Base-by-base conservation (phyloP, 2,329 filamentous ascomycete species). In the Ophiostoma novo-ulmi region DNA sequence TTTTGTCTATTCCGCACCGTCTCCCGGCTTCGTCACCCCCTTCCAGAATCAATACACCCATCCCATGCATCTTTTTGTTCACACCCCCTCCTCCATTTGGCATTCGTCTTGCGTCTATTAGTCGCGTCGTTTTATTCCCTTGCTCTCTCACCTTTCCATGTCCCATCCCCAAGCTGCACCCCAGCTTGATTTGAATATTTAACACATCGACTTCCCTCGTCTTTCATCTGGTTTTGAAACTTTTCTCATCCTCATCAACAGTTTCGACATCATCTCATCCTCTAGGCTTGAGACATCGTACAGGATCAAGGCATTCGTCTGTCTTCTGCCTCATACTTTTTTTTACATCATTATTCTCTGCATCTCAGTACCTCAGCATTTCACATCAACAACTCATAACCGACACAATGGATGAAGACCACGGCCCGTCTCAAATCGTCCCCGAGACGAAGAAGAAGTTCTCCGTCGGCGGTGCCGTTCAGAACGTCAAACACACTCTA, bases 351-450 rank as follows among this genome's bases (percentile, higher is more conserved):
- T 20, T 20, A 11, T n/a, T 2, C 44, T 48, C 44, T 17, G 8
- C 52, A 31, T 58, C 52, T 14, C 52, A 31, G 31, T 3, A 58
- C n/a, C n/a, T 26, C 17, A 8, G 13, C 13, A 58, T 44, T 5
- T 58, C 7, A 55, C 20, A 58, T 26, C 52, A 58, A 48, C 44
- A 17, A 14, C 39, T 38, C 35, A 17, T 31, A 2, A 55, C 52
- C 63, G 35, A 11, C 69, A 69, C 39, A 70, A 87, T 87, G 85
- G 85, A 88, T 73, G 85, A 88, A 75, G 84, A 86, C 73, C 83
- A 85, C 70, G 83, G 79, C 4, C 85, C 85, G 20, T 82, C 82
- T 17, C 79, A 81, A 67, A 85, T 87, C 75, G 78, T 80, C 73
- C 82, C 84, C 20, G 44, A 69, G 67, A 78, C 78, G 68, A 73